Evolutionary conservation across 306 rosid species (phyloP).

Genomic region (Glycine soja): DNA sequence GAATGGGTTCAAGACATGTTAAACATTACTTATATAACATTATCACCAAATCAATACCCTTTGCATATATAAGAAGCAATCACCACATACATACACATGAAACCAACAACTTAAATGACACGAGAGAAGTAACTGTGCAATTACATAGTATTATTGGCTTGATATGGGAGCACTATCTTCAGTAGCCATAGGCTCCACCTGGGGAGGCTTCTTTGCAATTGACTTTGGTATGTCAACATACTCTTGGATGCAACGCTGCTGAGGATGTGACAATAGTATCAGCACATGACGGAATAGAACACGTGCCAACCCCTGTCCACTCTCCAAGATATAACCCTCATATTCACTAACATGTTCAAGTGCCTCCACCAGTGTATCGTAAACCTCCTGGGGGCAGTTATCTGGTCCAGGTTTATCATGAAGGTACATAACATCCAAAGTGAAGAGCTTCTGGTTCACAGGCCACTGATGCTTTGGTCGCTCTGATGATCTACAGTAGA

Average conservation of each 20-base stretch:
- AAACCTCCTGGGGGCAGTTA: conserved; percentile 92
- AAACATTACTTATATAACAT: not conserved
- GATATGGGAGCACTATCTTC: conserved; percentile 63
- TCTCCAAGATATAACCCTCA: conserved; percentile 94
- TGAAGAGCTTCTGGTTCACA: conserved; percentile 74
- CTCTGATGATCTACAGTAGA: conserved; percentile 84
- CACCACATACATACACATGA: conserved; percentile 20
- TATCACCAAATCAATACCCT: conserved; percentile 22
- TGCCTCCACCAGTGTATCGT: conserved; percentile 85
- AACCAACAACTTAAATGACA: conserved; percentile 34
- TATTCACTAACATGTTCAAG: conserved; percentile 88
- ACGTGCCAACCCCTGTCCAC: conserved; percentile 83
- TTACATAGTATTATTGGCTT: conserved; percentile 56
- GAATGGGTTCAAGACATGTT: not conserved
- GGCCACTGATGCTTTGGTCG: conserved; percentile 86
- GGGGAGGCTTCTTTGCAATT: conserved; percentile 66
- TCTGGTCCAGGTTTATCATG: conserved; percentile 97
- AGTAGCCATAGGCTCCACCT: conserved; percentile 59
- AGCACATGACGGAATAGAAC: conserved; percentile 74
- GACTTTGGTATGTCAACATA: conserved; percentile 78
- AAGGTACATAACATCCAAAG: conserved; percentile 91
- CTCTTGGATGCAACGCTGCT: conserved; percentile 86
- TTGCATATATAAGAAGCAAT: conserved; percentile 17
- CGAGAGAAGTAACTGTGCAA: conserved; percentile 10
- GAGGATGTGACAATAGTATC: conserved; percentile 79